Percentiles rank a stretch among this genome's conserved stretches.
phyloP scores from a whole-genome alignment of 2,329 filamentous ascomycete species.

The Venturiaceae sp. region DNA sequence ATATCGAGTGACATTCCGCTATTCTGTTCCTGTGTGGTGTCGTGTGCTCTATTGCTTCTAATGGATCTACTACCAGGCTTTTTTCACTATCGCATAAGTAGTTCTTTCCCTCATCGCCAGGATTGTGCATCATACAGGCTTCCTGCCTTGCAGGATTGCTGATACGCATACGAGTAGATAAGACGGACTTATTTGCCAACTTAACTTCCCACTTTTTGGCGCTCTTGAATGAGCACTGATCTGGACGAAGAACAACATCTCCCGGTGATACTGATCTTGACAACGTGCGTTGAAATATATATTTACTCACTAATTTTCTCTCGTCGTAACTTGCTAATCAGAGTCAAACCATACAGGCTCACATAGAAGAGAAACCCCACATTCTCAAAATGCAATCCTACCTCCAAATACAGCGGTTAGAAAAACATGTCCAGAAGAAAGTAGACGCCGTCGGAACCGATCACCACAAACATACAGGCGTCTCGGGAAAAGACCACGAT shows the following conservation, averaged over 20 bases:
- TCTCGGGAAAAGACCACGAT: neutral
- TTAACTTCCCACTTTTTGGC: too few relatives aligned
- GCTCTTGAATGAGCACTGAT: too few relatives aligned
- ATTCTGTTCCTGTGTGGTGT: neutral
- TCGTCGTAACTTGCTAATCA: neutral
- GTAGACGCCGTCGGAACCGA: neutral
- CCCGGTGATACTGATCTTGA: too few relatives aligned
- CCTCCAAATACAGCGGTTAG: neutral
- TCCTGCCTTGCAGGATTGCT: neutral
- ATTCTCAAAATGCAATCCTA: neutral
- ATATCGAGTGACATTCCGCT: neutral
- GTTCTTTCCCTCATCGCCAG: too few relatives aligned
- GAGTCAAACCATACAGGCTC: too few relatives aligned
- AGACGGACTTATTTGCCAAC: too few relatives aligned
- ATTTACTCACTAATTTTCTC: too few relatives aligned
- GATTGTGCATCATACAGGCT: too few relatives aligned
- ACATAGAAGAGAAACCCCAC: neutral
- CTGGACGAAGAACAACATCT: too few relatives aligned
- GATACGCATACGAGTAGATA: too few relatives aligned
- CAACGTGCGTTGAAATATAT: too few relatives aligned
- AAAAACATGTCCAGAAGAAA: neutral
- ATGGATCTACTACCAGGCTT: neutral
- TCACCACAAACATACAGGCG: neutral
- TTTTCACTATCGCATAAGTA: neutral
- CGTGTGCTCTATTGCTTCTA: neutral